Evolutionary conservation across 805 yeast species (phyloP), one percentile per base, ranked within the genome.

Genomic region (Pichia paraexigua): DNA sequence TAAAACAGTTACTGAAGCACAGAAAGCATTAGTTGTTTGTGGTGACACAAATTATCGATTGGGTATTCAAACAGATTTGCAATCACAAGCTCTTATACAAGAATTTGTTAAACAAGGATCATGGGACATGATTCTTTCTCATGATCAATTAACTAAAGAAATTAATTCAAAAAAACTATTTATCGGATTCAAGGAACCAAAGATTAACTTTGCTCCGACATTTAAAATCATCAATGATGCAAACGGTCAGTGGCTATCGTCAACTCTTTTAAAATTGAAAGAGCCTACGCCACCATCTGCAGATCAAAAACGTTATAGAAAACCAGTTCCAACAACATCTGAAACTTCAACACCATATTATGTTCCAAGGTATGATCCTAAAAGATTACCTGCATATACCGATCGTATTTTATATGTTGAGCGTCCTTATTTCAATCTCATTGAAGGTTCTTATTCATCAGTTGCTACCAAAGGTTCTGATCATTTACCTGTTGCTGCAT

Each of bases 11-110:
- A 18, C 44, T 15, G 47, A 21, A 47, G 59, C 21, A 46, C 56
- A 11, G 56, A 63, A 35, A 56, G 67, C 21, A 50, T 62, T 71
- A 0, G 61, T 80, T 22, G 62, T 76, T 13, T 66, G 74, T 28
- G 86, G 86, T 9, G 86, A 80, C 57, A 61, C 80, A 51, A 80
- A 81, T 58, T 80, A 77, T 57, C 66, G 86, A 46, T 60, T 69
- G 0, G 58, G 60, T 12, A 24, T 50, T 11, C 54, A 53, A 1
- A n/a, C 45, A 8, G 65, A 63, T 25, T 54, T 28, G n/a, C 30
- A 50, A 27, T 50, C 53, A 11, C 43, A 46, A 41, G 25, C 47
- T n/a, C 35, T 39, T 32, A 42, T 56, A 21, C 40, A 53, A 21
- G 35, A 47, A 11, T 41, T 49, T 10, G 50, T 56, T 17, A 42